Conservation (phyloP, 1,139 yeast species). For the Zygosaccharomyces pseudobailii region DNA sequence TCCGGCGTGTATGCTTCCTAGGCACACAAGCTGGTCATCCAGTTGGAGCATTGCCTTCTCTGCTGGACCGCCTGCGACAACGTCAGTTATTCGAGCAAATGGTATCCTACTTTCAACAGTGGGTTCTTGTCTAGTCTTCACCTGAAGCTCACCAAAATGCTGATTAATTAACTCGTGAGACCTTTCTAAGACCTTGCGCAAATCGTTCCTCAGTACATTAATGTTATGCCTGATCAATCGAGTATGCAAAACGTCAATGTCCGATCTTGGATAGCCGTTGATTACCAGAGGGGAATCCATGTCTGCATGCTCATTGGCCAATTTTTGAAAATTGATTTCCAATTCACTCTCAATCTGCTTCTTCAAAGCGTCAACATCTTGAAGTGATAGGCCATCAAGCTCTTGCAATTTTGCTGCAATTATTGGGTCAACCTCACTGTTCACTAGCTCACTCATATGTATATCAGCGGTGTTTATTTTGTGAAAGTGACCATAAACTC, state of each 20-base stretch:
- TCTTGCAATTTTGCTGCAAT: conserved; percentile 4
- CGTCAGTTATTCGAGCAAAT: conserved; percentile 53
- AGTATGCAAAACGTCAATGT: conserved; percentile 69
- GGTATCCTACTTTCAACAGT: conserved; percentile 37
- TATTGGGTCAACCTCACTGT: conserved; percentile 5
- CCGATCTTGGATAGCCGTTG: conserved; percentile 85
- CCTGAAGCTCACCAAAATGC: conserved; percentile 36
- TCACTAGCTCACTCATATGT: conserved; percentile 5
- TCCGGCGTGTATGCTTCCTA: conserved; percentile 52
- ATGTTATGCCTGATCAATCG: conserved; percentile 60
- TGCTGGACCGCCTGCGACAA: conserved; percentile 49
- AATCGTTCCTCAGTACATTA: conserved; percentile 66
- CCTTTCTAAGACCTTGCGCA: conserved; percentile 44
- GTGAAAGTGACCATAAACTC: background rate
- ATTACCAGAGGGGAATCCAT: conserved; percentile 65
- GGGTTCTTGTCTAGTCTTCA: conserved; percentile 7
- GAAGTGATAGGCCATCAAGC: conserved; percentile 8
- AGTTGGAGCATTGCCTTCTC: conserved; percentile 36
- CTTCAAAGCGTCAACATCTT: conserved; percentile 16
- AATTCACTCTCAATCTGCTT: conserved; percentile 21
- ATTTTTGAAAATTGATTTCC: conserved; percentile 11
- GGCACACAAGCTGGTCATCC: conserved; percentile 47
- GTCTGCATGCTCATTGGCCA: conserved; percentile 40
- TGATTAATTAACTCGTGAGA: conserved; percentile 45
- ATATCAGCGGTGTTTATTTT: background rate